phyloP scores from a whole-genome alignment of 352 stramenopile genomes.

The Pythium monospermum region DNA sequence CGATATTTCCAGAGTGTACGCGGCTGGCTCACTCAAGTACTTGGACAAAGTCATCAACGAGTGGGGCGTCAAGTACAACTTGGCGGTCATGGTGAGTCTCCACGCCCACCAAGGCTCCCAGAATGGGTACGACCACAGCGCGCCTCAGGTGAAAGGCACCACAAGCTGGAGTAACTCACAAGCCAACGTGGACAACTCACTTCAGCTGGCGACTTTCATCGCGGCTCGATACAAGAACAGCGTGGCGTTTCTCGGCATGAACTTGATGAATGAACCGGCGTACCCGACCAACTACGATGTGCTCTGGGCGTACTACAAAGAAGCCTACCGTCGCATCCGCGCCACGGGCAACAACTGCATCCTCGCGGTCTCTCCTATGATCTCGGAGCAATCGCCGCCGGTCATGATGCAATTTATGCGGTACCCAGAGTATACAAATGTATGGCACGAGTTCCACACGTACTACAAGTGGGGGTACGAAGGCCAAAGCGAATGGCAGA shows the following conservation, averaged over 20 bases:
- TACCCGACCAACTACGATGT: conserved; percentile 14
- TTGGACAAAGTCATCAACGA: conserved; percentile 45
- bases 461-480: conserved; percentile 53
- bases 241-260: conserved; percentile 41
- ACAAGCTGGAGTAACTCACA: conserved; percentile 24
- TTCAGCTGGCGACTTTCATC: conserved; percentile 33
- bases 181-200: conserved; percentile 31
- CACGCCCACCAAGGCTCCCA: conserved; percentile 50
- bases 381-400: conserved; percentile 29
- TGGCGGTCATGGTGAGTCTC: conserved; percentile 51
- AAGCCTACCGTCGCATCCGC: conserved; percentile 37
- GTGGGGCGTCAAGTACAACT: conserved; percentile 47
- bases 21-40: conserved; percentile 35
- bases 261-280: conserved; percentile 50
- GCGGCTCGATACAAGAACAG: conserved; percentile 37
- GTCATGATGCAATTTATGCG: conserved; percentile 28
- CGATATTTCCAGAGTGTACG: conserved; percentile 13
- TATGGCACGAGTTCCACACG: conserved; percentile 54
- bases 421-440: conserved; percentile 33
- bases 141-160: conserved; percentile 10
- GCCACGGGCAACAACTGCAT: conserved; percentile 38
- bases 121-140: conserved; percentile 52
- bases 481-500: conserved; percentile 14
- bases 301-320: conserved; percentile 34
- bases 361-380: conserved; percentile 31